Evolutionary conservation across 2,329 filamentous ascomycete genomes (phyloP), one percentile per base, ranked within the genome.

Genomic region (Xylariales sp.): DNA sequence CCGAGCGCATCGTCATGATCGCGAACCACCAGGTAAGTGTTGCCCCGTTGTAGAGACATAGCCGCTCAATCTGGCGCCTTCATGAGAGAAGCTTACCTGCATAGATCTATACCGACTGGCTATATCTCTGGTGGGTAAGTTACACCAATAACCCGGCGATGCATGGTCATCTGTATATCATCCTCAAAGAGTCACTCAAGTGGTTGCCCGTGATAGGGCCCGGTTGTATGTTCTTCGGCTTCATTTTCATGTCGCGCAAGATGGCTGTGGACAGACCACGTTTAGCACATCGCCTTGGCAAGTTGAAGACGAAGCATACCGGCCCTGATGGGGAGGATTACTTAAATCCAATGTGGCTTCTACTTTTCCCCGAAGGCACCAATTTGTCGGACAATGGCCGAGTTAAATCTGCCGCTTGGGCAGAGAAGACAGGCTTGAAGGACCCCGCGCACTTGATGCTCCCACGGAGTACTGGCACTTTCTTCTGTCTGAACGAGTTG

Each of bases 51-150:
- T 25, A 22, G 24, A 46, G n/a, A 16, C 5, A 14, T 18, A 28
- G 22, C 33, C 28, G 35, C 16, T 16, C 9, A 21, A 10, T 3
- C 12, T 8, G 7, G 24, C 24, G 7, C 24, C 24, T 8, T 27
- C 8, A n/a, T 8, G 24, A 27, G 24, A 27, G n/a, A 27, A 27
- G 24, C 8, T 8, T 27, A n/a, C 24, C 11, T 19, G 18, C 50
- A 24, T 32, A 61, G 76, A 82, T 94, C 39, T 94, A 95, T 59
- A 91, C 88, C 7, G 88, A 95, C 64, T 95, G 88, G 88, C 65
- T 94, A 7, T 95, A 95, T 59, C 76, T 95, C 6, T 95, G 88
- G 88, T 95, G 88, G 88, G 82, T 88, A 19, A 86, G 82, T n/a
- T 95, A 95, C 55, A 88, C 86, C 19, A 83, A 82, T 56, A 61